A percentile compares a stretch with the other conserved stretches of the same genome.
phyloP scores from a whole-genome alignment of 2,329 filamentous ascomycete genomes.

The Fusarium sp. region DNA sequence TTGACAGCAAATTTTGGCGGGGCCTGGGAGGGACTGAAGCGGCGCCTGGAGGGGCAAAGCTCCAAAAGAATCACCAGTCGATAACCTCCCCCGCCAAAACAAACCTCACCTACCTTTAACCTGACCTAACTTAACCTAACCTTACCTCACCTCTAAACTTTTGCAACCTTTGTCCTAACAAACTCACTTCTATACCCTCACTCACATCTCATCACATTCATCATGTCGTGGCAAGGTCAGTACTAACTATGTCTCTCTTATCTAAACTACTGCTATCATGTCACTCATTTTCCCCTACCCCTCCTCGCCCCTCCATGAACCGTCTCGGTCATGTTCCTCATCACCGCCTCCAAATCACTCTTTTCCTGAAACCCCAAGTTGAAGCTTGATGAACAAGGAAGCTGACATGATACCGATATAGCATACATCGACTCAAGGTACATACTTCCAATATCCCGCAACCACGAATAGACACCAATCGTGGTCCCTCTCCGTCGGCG shows the following conservation, averaged over 20 bases:
- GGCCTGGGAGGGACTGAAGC: slow-evolving; percentile 36
- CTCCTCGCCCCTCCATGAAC: slow-evolving; percentile 34
- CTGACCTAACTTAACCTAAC: background rate
- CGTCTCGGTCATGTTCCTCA: slow-evolving; percentile 24
- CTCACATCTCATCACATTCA: slow-evolving; percentile 45
- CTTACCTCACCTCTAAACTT: background rate
- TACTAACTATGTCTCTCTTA: slow-evolving; percentile 28
- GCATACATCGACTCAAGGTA: slow-evolving; percentile 67
- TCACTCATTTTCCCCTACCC: slow-evolving; percentile 21
- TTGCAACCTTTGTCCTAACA: slow-evolving; percentile 30
- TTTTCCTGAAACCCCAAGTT: slow-evolving; percentile 33
- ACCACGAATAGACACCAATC: background rate
- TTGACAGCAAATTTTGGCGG: slow-evolving; percentile 38
- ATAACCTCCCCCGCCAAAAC: slow-evolving; percentile 39
- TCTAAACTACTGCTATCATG: slow-evolving; percentile 5
- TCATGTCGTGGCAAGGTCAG: slow-evolving; percentile 82
- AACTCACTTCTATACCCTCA: slow-evolving; percentile 21
- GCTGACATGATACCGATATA: slow-evolving; percentile 46
- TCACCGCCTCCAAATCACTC: slow-evolving; percentile 46
- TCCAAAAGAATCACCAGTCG: slow-evolving; percentile 40
- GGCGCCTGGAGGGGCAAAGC: slow-evolving; percentile 41
- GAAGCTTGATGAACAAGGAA: slow-evolving; percentile 11
- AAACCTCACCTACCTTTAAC: slow-evolving; percentile 18
- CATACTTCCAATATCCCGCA: slow-evolving; percentile 22
- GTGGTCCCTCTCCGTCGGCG: background rate